These are phyloP conservation scores for Chlorociboria aeruginascens DNA, from an alignment of 495 filamentous ascomycete genomes.

Conservation along the genomic window DNA sequence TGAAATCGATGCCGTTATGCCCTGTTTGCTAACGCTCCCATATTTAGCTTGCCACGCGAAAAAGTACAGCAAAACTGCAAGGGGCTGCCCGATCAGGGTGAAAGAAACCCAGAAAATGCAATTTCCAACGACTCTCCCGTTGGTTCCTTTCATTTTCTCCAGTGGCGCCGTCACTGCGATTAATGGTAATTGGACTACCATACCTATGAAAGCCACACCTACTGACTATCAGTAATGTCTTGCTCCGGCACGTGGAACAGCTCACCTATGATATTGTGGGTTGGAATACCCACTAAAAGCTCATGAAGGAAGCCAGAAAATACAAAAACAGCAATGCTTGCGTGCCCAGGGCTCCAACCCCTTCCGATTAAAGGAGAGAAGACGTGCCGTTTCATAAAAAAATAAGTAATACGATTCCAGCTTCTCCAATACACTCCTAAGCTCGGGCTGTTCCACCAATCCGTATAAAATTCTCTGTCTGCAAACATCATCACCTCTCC, in stretches of 20 bases:
- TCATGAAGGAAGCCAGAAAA: conserved; percentile 85
- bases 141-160: conserved; percentile 62
- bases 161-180: conserved; percentile 69
- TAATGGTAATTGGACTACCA: conserved; percentile 85
- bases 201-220: conserved; percentile 75
- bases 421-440: conserved; percentile 85
- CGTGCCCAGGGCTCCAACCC: conserved; percentile 55
- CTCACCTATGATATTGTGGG: conserved; percentile 81
- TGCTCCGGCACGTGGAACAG: not conserved
- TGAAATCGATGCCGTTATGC: not conserved
- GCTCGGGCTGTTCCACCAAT: conserved; percentile 92
- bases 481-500: conserved; percentile 85
- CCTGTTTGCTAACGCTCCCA: conserved; percentile 45
- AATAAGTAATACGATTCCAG: conserved; percentile 95
- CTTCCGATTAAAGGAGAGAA: conserved; percentile 75
- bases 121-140: conserved; percentile 72
- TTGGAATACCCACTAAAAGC: conserved; percentile 85
- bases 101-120: conserved; percentile 93
- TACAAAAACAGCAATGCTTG: conserved; percentile 70
- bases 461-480: conserved; percentile 88
- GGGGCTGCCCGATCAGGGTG: conserved; percentile 84
- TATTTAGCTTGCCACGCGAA: conserved; percentile 99
- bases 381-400: conserved; percentile 90
- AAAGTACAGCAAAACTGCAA: conserved; percentile 84
- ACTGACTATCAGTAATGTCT: conserved; percentile 7